A percentile compares a stretch with the other conserved stretches of the same genome.
phyloP scores from a whole-genome alignment of 1,139 yeast species.

The Casaregolazyma lundiana region DNA sequence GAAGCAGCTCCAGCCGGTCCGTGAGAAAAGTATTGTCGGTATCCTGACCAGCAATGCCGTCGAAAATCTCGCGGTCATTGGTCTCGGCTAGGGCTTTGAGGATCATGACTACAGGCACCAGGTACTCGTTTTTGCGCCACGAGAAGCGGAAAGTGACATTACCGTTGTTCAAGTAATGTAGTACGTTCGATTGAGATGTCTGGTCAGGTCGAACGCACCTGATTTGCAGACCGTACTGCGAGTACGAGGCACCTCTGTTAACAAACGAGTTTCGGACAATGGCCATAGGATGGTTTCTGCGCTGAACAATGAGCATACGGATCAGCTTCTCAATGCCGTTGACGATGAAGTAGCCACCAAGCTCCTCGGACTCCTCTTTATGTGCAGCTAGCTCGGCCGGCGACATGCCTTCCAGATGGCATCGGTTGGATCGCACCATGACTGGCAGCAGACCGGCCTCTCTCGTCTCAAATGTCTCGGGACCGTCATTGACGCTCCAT shows the following conservation, averaged over 20 bases:
- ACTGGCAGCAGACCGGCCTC: conserved; percentile 91
- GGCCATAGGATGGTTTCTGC: conserved; percentile 98
- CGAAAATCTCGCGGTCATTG: conserved; percentile 91
- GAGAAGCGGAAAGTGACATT: conserved; percentile 94
- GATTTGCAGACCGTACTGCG: conserved; percentile 89
- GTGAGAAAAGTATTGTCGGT: conserved; percentile 85
- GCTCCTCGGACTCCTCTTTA: conserved; percentile 91
- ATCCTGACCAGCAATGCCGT: conserved; percentile 91
- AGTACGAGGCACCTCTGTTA: conserved; percentile 88
- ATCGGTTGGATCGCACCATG: conserved; percentile 85
- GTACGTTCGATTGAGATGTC: conserved; percentile 92
- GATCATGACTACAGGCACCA: conserved; percentile 90
- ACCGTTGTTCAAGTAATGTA: conserved; percentile 94
- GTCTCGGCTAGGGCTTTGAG: conserved; percentile 87
- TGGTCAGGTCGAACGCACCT: conserved; percentile 95
- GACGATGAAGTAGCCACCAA: conserved; percentile 94
- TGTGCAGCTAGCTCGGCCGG: conserved; percentile 74
- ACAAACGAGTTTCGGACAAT: conserved; percentile 90
- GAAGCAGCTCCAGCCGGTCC: conserved; percentile 91
- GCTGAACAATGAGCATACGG: conserved; percentile 96
- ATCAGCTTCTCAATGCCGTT: conserved; percentile 95
- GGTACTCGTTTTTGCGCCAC: conserved; percentile 93
- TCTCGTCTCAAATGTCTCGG: conserved; percentile 65
- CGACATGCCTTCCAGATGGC: conserved; percentile 78
- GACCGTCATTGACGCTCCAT: conserved; percentile 87